Base-by-base conservation (phyloP, 345 rosid species). In the Sonneratia caseolaris region DNA sequence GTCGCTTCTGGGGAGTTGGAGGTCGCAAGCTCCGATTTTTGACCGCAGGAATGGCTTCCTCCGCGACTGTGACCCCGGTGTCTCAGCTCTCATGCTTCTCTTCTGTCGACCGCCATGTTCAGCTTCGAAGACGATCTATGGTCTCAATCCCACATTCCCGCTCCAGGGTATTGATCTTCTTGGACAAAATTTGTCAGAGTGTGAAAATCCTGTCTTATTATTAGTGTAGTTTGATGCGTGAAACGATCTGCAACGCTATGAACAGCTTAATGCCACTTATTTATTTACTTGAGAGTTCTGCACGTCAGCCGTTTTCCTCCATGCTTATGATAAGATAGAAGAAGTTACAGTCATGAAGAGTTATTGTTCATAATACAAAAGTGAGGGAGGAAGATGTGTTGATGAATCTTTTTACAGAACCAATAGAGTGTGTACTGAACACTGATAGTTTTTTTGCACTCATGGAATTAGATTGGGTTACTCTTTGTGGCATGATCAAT, bases 1-100 rank as follows among this genome's bases (percentile, higher is more conserved):
- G 24, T 51, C 45, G 24, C 13, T 69, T 38, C 14, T 45, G 48
- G 69, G 69, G 49, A 27, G 13, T 53, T 18, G 4, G 19, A 69
- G 37, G 19, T 6, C 16, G 45, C 48, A 27, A 48, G 71, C 19
- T 22, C 59, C 21, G 71, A 49, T 45, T 7, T 51, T 57, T 21
- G 51, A n/a, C 65, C 68, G 49, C 45, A 37, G 66, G n/a, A 11
- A 73, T 66, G 71, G 70, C 19, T 48, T 57, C 76, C 64, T 51
- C 71, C 38, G 55, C 83, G 80, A 66, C 88, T 21, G 48, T 84
- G 14, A 71, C 84, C 22, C 68, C 68, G 68, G 62, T 81, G 70
- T 87, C 90, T 22, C 96, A 92, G 82, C 86, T 92, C 19, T 74
- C 81, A 5, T 87, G 85, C 73, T 86, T 79, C 83, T 81, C 92